Percentiles rank a stretch among this genome's conserved stretches.
Evolutionary conservation across 2,329 filamentous ascomycete genomes (phyloP).

Genomic region (Apiospora saccharicola): DNA sequence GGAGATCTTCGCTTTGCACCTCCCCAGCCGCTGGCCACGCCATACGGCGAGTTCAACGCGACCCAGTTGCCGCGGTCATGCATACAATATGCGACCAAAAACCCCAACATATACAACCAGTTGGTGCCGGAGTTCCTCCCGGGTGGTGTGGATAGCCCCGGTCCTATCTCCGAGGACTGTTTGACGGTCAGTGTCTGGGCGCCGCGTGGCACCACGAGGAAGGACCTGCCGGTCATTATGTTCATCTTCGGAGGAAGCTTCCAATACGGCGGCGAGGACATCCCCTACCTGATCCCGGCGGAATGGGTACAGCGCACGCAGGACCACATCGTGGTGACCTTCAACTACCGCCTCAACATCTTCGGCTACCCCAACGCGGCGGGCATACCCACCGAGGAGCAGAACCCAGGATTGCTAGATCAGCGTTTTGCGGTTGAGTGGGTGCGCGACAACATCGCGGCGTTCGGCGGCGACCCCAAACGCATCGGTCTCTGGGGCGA

Average conservation of each 20-base stretch:
- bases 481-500: constrained; percentile 55
- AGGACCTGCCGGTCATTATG: constrained; percentile 20
- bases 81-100: constrained; percentile 32
- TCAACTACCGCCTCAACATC: constrained; percentile 50
- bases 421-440: constrained; percentile 59
- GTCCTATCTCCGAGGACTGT: constrained; percentile 25
- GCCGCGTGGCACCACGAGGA: constrained; percentile 14
- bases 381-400: constrained; percentile 35
- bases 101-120: constrained; percentile 28
- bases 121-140: constrained; percentile 37
- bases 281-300: constrained; percentile 47
- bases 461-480: constrained; percentile 54
- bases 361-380: constrained; percentile 44
- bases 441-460: constrained; percentile 55
- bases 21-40: constrained; percentile 30
- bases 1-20: constrained; percentile 37
- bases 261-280: constrained; percentile 44
- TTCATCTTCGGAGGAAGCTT: constrained; percentile 47
- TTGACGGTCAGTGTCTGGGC: constrained; percentile 17
- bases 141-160: constrained; percentile 32
- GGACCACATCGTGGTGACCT: constrained; percentile 45
- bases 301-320: constrained; percentile 41
- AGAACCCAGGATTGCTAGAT: constrained; percentile 58
- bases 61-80: constrained; percentile 34
- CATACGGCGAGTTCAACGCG: constrained; percentile 30